A percentile compares a stretch with the other conserved stretches of the same genome.
Evolutionary conservation across 805 yeast species (phyloP).

Genomic region (Blastobotrys parvus): DNA sequence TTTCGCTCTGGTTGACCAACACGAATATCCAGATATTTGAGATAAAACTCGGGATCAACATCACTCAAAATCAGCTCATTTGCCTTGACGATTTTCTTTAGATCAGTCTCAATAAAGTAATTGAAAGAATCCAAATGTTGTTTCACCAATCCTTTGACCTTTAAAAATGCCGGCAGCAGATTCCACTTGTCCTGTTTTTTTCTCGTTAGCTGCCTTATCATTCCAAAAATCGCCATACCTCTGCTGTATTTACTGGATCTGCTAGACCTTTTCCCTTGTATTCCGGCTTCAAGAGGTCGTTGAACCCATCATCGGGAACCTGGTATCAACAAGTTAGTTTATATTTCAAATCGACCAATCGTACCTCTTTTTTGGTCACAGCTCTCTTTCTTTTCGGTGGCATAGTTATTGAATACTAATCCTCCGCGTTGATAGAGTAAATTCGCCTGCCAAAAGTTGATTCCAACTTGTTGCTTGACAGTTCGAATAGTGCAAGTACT

Average conservation of each 20-base stretch:
- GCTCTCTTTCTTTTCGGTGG: neutral
- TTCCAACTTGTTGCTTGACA: no score
- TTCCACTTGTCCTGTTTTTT: slow-evolving; percentile 76
- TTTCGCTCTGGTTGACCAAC: slow-evolving; percentile 52
- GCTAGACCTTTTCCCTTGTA: slow-evolving; percentile 81
- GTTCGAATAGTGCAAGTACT: no score
- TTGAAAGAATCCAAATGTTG: slow-evolving; percentile 98
- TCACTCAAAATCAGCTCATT: slow-evolving; percentile 84
- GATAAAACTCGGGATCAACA: slow-evolving; percentile 94
- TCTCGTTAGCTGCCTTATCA: slow-evolving; percentile 29
- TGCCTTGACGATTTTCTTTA: slow-evolving; percentile 86
- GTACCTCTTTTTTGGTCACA: neutral
- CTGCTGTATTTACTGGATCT: slow-evolving; percentile 79
- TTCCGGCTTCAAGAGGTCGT: slow-evolving; percentile 66
- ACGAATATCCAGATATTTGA: slow-evolving; percentile 86
- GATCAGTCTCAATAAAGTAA: slow-evolving; percentile 87
- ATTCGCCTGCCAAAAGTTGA: no score
- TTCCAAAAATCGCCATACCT: neutral
- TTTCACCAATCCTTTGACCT: slow-evolving; percentile 92
- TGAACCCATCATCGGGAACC: slow-evolving; percentile 34
- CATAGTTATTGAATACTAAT: no score
- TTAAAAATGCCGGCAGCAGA: slow-evolving; percentile 86
- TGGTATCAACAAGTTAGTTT: neutral
- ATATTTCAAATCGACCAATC: neutral
- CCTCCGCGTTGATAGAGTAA: no score